Base-by-base conservation (phyloP, 192 early-diverging fungal genomes). In the Dispira simplex region DNA sequence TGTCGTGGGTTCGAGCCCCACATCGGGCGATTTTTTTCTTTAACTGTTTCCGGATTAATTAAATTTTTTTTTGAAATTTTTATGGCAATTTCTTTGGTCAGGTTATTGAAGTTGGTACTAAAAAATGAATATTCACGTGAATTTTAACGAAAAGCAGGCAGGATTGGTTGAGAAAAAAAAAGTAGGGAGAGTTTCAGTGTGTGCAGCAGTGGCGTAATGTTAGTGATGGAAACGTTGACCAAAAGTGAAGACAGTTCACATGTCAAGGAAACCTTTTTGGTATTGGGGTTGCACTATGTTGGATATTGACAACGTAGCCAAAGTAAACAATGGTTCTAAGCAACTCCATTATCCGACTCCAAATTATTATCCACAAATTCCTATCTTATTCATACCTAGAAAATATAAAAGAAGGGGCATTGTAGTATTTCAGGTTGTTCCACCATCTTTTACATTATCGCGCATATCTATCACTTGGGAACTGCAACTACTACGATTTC, bases 1-100 rank as follows among this genome's bases (percentile, higher is more conserved):
- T 65, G 64, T 54, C 64, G 64, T 44, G 64, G 64, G 64, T 65
- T 65, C 64, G 64, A 65, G 52, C 64, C 64, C 64, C 64, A 44
- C 64, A 59, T 44, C 27, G 64, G 64, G 64, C 52, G 39, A 2
- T 12, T 25, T n/a, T 65, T 56, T 55, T 53, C 39, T 25, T 25
- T 26, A 11, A 16, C 9, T 23, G 11, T 16, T 26, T 16, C 18
- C 54, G 26, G 21, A 56, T 56, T 11, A 56, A 10, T 11, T 56
- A 26, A 26, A 11, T 56, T 11, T 56, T 56, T 56, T 21, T 21
- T 56, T 18, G 18, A 18, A 18, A 51, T 51, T 20, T 51, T 51
- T 20, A 3, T 4, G 1, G 49, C 8, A 20, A 23, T 51, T 18
- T 18, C 23, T 56, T 56, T 14, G n/a, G 46, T 21, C 20, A 0